Percentiles rank a stretch among this genome's conserved stretches.
phyloP scores from a whole-genome alignment of 768 basidiomycete genomes.

The Agrocybe pediades region DNA sequence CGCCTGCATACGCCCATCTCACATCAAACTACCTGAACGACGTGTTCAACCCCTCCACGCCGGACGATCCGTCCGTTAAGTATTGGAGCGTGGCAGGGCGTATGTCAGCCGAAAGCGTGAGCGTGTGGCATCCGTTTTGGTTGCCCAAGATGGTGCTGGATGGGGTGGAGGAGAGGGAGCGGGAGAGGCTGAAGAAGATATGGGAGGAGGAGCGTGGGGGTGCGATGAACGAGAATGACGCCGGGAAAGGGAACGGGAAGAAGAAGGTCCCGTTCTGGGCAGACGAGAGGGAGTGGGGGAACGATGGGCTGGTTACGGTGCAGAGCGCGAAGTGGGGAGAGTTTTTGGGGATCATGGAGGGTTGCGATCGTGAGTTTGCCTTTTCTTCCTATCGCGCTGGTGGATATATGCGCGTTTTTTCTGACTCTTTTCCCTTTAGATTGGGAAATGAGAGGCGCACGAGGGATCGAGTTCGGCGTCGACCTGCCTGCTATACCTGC shows the following conservation, averaged over 20 bases:
- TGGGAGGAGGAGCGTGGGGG: constrained; percentile 36
- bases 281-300: constrained; percentile 67
- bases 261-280: constrained; percentile 43
- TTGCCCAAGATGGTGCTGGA: constrained; percentile 94
- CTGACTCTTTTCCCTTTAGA: constrained; percentile 36
- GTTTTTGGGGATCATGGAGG: constrained; percentile 87
- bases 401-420: not conserved
- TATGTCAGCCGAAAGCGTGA: constrained; percentile 48
- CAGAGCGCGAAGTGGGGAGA: constrained; percentile 95
- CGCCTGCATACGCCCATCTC: constrained; percentile 94
- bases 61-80: constrained; percentile 78
- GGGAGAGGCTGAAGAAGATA: constrained; percentile 40
- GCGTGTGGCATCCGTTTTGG: constrained; percentile 95
- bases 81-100: constrained; percentile 93
- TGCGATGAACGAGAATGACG: not conserved
- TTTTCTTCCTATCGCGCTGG: not conserved
- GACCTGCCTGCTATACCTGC: constrained; percentile 55
- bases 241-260: not conserved
- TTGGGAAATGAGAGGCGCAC: constrained; percentile 91
- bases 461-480: constrained; percentile 71
- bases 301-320: constrained; percentile 92
- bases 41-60: constrained; percentile 82
- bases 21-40: constrained; percentile 81
- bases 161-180: constrained; percentile 68
- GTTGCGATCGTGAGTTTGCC: constrained; percentile 67